These are phyloP conservation scores for Triangularia verruculosa DNA, from an alignment of 2,329 filamentous ascomycete species.

Conservation along the genomic window DNA sequence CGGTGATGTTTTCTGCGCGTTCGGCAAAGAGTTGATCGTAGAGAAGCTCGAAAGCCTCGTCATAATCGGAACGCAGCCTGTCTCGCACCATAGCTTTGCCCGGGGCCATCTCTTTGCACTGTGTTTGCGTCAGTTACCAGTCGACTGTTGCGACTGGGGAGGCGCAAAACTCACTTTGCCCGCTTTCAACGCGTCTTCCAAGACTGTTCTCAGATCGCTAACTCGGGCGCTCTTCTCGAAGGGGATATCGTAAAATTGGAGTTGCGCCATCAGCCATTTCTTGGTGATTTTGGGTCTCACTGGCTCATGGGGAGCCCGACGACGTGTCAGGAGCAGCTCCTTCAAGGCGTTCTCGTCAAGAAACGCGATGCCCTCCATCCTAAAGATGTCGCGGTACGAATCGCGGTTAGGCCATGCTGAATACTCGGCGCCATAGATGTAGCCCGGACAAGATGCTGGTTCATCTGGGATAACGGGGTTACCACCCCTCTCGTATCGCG, in stretches of 20 bases:
- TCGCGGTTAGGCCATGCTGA: neutral
- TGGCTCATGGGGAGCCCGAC: neutral
- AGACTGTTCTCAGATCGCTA: neutral
- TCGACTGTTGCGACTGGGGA: neutral
- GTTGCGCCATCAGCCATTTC: neutral
- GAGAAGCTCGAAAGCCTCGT: neutral
- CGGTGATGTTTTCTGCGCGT: neutral
- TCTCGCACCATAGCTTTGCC: neutral
- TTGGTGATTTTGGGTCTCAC: neutral
- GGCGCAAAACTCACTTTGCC: neutral
- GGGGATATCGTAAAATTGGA: neutral
- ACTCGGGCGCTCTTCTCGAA: neutral
- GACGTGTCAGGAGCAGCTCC: neutral
- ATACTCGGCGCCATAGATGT: neutral
- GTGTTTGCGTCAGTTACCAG: neutral
- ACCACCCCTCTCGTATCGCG: neutral
- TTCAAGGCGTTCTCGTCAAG: neutral
- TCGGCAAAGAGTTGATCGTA: neutral
- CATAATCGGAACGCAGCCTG: neutral
- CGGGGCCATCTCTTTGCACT: neutral
- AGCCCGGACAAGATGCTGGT: neutral
- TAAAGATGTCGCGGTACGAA: neutral
- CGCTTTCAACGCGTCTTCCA: neutral
- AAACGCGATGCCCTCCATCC: neutral
- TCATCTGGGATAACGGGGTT: neutral